These are phyloP conservation scores for Gyromitra esculenta DNA, from an alignment of 2,329 filamentous ascomycete genomes.

Conservation along the genomic window DNA sequence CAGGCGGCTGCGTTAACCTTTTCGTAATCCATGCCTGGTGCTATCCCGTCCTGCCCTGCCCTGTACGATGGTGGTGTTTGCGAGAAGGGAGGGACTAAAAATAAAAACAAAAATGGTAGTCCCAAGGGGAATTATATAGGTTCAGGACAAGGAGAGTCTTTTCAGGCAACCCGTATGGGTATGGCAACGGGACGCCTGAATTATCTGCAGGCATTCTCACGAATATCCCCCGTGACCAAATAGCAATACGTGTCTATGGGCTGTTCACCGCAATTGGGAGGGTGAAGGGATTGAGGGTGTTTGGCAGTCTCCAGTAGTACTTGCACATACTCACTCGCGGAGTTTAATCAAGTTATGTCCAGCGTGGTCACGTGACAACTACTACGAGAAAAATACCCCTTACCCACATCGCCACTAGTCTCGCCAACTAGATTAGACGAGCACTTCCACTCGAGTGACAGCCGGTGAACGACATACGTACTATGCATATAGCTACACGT, in stretches of 20 bases:
- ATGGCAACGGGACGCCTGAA: not conserved
- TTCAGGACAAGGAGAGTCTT: not conserved
- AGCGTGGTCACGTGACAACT: not conserved
- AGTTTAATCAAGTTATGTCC: not conserved
- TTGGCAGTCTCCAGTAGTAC: not conserved
- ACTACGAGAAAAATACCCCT: not conserved
- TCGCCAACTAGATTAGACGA: not conserved
- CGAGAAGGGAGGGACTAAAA: not conserved
- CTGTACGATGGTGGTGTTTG: not conserved
- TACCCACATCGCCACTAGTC: not conserved
- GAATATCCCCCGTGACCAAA: not conserved
- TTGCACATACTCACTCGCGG: not conserved
- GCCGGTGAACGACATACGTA: not conserved
- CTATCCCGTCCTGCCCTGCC: too few relatives aligned
- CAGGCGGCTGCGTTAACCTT: not conserved
- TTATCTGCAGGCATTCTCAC: not conserved
- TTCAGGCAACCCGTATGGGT: constrained; percentile 32
- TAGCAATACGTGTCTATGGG: not conserved
- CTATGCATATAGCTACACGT: not conserved
- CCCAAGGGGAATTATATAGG: constrained; percentile 20
- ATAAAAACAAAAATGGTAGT: not conserved
- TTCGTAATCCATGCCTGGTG: constrained; percentile 28
- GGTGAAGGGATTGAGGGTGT: not conserved
- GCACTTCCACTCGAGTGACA: not conserved
- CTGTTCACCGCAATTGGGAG: not conserved